Percentiles rank a stretch among this genome's conserved stretches.
Evolutionary conservation across 306 rosid genomes (phyloP).

Genomic region (Quercus wislizeni): DNA sequence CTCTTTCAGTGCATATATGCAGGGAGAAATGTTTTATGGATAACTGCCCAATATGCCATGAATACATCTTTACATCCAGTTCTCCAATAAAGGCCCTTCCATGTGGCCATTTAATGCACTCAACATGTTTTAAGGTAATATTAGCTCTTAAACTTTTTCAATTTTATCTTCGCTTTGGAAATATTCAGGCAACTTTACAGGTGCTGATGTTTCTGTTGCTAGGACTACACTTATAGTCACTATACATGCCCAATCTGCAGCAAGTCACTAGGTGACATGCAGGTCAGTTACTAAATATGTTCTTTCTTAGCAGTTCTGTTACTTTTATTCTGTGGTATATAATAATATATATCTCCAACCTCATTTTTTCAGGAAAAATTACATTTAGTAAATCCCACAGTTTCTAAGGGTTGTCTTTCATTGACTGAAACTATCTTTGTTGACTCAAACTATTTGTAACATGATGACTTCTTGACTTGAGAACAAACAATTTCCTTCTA

Average conservation of each 20-base stretch:
- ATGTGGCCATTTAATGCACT: slow-evolving; percentile 96
- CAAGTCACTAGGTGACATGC: slow-evolving; percentile 97
- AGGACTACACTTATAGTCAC: slow-evolving; percentile 72
- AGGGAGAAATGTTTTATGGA: slow-evolving; percentile 83
- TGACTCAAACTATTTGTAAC: background rate
- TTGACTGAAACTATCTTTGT: too few species aligned
- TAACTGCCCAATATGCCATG: slow-evolving; percentile 95
- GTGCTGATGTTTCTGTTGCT: slow-evolving; percentile 36
- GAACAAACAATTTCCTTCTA: background rate
- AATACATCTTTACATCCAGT: slow-evolving; percentile 78
- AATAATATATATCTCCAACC: slow-evolving; percentile 6
- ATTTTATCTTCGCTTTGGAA: background rate
- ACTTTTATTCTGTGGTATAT: background rate
- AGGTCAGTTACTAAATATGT: slow-evolving; percentile 53
- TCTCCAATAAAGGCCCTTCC: slow-evolving; percentile 80
- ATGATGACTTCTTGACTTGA: background rate
- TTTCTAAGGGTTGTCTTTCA: background rate
- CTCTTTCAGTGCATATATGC: slow-evolving; percentile 66
- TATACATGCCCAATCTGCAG: slow-evolving; percentile 92
- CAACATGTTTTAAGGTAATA: slow-evolving; percentile 79
- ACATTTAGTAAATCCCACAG: background rate
- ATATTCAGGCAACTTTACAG: slow-evolving; percentile 23
- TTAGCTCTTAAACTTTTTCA: slow-evolving; percentile 7
- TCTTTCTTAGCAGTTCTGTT: background rate
- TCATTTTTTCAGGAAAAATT: slow-evolving; percentile 1